Evolutionary conservation across 176 grass and related monocot species (phyloP).

Genomic region (Dactylis glomerata): DNA sequence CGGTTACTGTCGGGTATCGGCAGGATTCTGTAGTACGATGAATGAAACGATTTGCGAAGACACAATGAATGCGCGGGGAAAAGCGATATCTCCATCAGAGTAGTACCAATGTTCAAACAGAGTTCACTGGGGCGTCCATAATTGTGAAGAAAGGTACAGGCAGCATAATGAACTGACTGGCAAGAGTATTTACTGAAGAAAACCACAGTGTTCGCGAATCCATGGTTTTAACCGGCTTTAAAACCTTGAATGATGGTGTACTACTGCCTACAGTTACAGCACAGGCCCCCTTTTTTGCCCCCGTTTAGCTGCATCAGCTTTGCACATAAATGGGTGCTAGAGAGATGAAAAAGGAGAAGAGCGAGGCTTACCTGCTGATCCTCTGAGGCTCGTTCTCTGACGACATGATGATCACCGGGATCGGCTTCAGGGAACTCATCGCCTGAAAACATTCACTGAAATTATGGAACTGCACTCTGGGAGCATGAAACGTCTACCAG

Average conservation of each 20-base stretch:
- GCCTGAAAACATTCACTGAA: conserved; percentile 42
- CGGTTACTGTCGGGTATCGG: not conserved
- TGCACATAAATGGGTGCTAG: conserved; percentile 15
- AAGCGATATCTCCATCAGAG: conserved; percentile 23
- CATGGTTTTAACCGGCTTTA: not conserved
- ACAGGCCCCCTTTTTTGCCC: not conserved
- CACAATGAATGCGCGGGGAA: conserved; percentile 8
- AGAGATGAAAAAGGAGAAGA: not conserved
- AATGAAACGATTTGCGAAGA: not conserved
- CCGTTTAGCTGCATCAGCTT: not conserved
- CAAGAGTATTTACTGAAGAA: conserved; percentile 11
- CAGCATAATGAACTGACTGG: not conserved
- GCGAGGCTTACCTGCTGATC: conserved; percentile 67
- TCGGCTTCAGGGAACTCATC: conserved; percentile 64
- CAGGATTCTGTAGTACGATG: not conserved
- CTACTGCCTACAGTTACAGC: not conserved
- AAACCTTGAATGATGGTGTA: not conserved
- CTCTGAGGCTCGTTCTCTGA: conserved; percentile 97
- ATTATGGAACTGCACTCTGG: not conserved
- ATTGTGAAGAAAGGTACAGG: conserved; percentile 9
- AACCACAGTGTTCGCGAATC: not conserved
- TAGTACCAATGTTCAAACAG: not conserved
- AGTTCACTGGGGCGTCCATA: not conserved
- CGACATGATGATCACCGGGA: conserved; percentile 97
- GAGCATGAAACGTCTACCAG: not conserved